Conservation (phyloP, 805 yeast species). For the Metschnikowia arizonensis region DNA sequence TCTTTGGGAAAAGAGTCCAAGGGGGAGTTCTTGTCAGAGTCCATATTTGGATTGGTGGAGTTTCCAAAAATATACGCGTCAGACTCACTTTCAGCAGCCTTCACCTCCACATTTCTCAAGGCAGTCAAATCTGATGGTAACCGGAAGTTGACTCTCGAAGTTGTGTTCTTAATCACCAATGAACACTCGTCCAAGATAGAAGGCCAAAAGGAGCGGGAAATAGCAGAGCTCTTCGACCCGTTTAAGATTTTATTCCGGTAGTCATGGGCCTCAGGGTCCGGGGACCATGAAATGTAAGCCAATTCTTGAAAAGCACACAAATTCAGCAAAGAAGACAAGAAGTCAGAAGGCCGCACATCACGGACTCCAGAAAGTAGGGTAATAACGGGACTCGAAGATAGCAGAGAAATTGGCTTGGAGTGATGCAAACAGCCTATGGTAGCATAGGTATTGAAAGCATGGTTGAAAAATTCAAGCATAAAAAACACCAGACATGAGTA, state of each 20-base stretch:
- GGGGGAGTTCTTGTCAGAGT: too few species aligned
- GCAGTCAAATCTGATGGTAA: constrained; percentile 28
- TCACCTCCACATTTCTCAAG: constrained; percentile 19
- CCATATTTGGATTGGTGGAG: constrained; percentile 17
- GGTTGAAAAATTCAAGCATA: constrained; percentile 54
- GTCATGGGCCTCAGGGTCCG: constrained; percentile 33
- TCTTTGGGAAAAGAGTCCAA: not conserved
- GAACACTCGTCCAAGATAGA: constrained; percentile 59
- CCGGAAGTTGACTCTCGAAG: constrained; percentile 38
- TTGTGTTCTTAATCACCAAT: constrained; percentile 47
- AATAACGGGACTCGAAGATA: constrained; percentile 57
- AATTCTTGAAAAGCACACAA: constrained; percentile 74
- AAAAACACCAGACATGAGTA: constrained; percentile 33
- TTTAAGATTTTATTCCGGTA: constrained; percentile 53
- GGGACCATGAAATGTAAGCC: constrained; percentile 55
- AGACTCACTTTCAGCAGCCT: constrained; percentile 9
- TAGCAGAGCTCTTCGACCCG: constrained; percentile 29
- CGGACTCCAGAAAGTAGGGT: constrained; percentile 63
- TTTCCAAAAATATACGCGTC: constrained; percentile 33
- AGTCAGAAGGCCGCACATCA: constrained; percentile 38
- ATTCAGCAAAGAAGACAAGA: constrained; percentile 28
- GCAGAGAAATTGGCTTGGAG: constrained; percentile 54
- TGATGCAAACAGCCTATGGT: constrained; percentile 70
- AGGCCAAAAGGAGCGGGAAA: constrained; percentile 41
- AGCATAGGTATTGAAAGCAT: constrained; percentile 59